Conservation (phyloP, 2,329 filamentous ascomycete species). For the Dactylellina parvicollis region DNA sequence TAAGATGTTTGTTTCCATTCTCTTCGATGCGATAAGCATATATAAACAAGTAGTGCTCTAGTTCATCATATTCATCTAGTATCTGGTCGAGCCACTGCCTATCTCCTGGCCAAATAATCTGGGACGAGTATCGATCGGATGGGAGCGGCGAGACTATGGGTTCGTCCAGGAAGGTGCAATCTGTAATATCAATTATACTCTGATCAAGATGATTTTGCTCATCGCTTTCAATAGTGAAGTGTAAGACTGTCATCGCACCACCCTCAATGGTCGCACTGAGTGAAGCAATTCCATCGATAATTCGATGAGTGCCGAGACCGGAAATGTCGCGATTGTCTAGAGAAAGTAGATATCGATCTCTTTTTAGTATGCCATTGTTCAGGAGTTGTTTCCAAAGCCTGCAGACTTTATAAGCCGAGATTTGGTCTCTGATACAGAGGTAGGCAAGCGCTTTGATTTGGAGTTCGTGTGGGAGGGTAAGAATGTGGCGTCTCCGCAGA, state of each 20-base stretch:
- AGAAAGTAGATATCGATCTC: neutral
- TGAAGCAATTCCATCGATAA: neutral
- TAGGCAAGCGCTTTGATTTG: conserved; percentile 6
- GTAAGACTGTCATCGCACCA: neutral
- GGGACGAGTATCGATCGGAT: neutral
- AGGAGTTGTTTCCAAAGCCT: conserved; percentile 14
- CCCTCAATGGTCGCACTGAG: neutral
- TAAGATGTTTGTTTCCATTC: neutral
- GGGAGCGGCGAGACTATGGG: conserved; percentile 1
- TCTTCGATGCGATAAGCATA: neutral
- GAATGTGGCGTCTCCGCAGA: neutral
- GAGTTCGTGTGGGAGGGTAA: conserved; percentile 8
- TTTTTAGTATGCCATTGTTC: neutral
- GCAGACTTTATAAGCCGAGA: conserved; percentile 5
- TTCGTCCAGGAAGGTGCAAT: conserved; percentile 26
- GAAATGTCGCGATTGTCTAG: neutral
- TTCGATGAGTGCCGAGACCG: neutral
- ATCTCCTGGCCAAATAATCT: neutral
- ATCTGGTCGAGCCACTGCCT: conserved; percentile 4
- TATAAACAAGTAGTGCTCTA: neutral
- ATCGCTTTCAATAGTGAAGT: neutral
- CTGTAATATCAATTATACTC: neutral
- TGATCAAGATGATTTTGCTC: neutral
- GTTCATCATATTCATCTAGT: neutral
- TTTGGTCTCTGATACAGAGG: conserved; percentile 18